These are phyloP conservation scores for Usnea hakonensis DNA, from an alignment of 495 filamentous ascomycete genomes.

Conservation along the genomic window DNA sequence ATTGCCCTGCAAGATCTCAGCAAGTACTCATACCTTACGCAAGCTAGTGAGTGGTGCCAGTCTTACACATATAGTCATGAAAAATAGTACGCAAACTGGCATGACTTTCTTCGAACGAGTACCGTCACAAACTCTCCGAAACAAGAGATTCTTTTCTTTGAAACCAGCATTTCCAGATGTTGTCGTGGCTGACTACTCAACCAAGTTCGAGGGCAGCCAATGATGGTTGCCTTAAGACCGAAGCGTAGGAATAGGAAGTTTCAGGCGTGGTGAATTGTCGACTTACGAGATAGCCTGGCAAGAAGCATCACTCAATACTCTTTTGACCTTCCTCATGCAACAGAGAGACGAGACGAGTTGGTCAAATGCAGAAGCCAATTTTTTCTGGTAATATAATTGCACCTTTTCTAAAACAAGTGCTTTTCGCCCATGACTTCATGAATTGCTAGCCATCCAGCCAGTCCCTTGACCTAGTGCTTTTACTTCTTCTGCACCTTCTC, in stretches of 20 bases:
- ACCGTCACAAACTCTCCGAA: background rate
- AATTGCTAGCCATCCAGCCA: background rate
- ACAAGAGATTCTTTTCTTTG: background rate
- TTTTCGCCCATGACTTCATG: constrained; percentile 4
- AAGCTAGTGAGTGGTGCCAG: background rate
- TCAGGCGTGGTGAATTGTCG: background rate
- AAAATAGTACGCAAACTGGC: background rate
- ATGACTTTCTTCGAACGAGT: background rate
- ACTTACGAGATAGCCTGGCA: background rate
- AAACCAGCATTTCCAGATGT: background rate
- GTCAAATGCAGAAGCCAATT: background rate
- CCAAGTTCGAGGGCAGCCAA: background rate
- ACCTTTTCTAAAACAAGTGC: background rate
- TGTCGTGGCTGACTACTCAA: background rate
- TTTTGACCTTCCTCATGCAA: background rate
- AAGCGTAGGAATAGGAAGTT: background rate
- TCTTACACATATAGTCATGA: background rate
- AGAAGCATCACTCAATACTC: background rate
- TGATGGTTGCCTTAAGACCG: background rate
- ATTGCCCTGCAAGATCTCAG: background rate
- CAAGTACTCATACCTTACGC: no score
- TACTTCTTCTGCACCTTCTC: constrained; percentile 59
- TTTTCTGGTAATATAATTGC: background rate
- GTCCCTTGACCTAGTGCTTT: background rate
- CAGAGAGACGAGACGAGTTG: no score